phyloP scores from a whole-genome alignment of 371 early-diverging fungal species.

The Sporodiniella umbellata region DNA sequence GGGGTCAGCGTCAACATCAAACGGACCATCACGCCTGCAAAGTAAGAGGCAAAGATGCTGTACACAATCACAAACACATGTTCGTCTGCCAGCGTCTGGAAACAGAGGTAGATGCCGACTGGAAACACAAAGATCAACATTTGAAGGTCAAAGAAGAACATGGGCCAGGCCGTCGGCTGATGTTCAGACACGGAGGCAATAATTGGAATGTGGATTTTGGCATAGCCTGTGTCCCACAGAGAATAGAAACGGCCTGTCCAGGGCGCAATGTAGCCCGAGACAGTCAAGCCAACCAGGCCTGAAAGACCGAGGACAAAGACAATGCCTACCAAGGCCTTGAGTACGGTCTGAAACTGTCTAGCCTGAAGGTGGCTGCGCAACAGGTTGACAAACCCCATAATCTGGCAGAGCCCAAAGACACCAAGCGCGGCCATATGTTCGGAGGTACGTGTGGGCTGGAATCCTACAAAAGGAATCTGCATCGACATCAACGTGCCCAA shows the following conservation, averaged over 20 bases:
- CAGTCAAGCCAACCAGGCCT: slow-evolving; percentile 62
- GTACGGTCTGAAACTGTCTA: slow-evolving; percentile 79
- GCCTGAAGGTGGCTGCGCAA: slow-evolving; percentile 78
- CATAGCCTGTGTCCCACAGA: slow-evolving; percentile 98
- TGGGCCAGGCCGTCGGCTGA: slow-evolving; percentile 99
- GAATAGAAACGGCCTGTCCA: slow-evolving; percentile 99
- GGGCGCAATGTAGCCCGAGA: slow-evolving; percentile 90
- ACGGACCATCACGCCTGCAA: slow-evolving; percentile 99
- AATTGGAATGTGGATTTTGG: slow-evolving; percentile 97
- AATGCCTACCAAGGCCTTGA: slow-evolving; percentile 64
- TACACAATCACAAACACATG: slow-evolving; percentile 97
- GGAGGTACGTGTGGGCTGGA: slow-evolving; percentile 94
- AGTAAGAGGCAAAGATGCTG: slow-evolving; percentile 93
- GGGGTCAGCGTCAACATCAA: slow-evolving; percentile 97
- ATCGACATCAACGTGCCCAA: slow-evolving; percentile 95
- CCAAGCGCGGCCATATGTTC: slow-evolving; percentile 99
- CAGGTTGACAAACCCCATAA: slow-evolving; percentile 86
- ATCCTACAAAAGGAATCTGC: slow-evolving; percentile 99
- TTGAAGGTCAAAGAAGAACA: slow-evolving; percentile 97
- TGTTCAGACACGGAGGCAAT: slow-evolving; percentile 99
- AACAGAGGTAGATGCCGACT: slow-evolving; percentile 95
- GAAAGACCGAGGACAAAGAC: slow-evolving; percentile 53
- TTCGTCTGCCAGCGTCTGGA: slow-evolving; percentile 87
- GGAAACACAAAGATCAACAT: slow-evolving; percentile 93
- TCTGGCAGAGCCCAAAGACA: slow-evolving; percentile 90